Conservation (phyloP, 208 protist species). For the Naegleria lovaniensis region DNA sequence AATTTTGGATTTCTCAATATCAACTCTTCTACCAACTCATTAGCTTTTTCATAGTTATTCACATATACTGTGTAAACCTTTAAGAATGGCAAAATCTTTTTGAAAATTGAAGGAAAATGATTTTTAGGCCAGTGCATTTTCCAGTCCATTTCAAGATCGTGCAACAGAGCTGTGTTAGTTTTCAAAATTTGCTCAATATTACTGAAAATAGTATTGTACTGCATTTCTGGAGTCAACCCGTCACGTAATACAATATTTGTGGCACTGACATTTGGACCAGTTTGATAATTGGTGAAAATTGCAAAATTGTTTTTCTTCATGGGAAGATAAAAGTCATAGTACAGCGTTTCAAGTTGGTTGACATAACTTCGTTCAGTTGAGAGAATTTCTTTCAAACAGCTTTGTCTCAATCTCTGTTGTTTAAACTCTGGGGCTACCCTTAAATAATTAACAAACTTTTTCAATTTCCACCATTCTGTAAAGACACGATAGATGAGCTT, state of each 20-base stretch:
- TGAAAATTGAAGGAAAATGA: conserved; percentile 22
- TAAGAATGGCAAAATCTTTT: conserved; percentile 22
- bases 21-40: neutral
- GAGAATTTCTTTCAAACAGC: conserved; percentile 18
- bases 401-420: conserved; percentile 9
- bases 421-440: neutral
- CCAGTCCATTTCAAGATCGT: conserved; percentile 14
- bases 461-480: neutral
- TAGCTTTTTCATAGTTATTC: neutral
- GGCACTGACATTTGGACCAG: neutral
- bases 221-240: neutral
- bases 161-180: conserved; percentile 32
- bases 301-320: neutral
- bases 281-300: neutral
- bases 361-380: conserved; percentile 31
- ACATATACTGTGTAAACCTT: conserved; percentile 33
- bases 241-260: neutral
- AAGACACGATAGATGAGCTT: neutral
- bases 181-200: conserved; percentile 36
- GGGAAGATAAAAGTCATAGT: conserved; percentile 10
- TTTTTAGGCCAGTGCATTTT: conserved; percentile 10
- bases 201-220: conserved; percentile 35
- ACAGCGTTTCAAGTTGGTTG: neutral
- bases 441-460: neutral
- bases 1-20: conserved; percentile 1